These are phyloP conservation scores for Gracilaria caudata DNA, from an alignment of 23 red algal genomes.

Conservation along the genomic window DNA sequence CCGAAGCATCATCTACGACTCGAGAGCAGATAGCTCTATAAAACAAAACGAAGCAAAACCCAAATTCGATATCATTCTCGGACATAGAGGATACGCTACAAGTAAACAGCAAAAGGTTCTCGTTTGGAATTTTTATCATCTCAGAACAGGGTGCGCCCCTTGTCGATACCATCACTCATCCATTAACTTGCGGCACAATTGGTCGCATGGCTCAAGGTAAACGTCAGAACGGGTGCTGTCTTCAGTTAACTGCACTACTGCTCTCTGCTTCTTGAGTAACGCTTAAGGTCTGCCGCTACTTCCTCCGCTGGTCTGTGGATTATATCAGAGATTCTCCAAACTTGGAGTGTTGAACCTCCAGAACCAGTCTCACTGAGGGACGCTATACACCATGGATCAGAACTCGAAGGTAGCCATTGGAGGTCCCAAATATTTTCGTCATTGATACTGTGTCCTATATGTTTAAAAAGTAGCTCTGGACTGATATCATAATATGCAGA, in stretches of 20 bases:
- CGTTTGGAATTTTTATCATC: too few species aligned
- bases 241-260: background rate
- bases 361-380: constrained; percentile 73
- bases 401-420: constrained; percentile 74
- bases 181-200: background rate
- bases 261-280: constrained; percentile 27
- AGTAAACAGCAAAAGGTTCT: too few species aligned
- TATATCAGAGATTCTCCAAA: constrained; percentile 79
- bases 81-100: too few species aligned
- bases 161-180: too few species aligned
- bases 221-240: background rate
- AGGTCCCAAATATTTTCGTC: constrained; percentile 65
- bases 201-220: background rate
- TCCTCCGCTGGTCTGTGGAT: constrained; percentile 57
- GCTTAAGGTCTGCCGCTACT: constrained; percentile 46
- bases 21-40: too few species aligned
- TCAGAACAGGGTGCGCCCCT: too few species aligned
- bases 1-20: too few species aligned
- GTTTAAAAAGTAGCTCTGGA: constrained; percentile 75
- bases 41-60: too few species aligned
- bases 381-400: constrained; percentile 71
- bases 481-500: constrained; percentile 19
- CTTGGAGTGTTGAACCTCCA: constrained; percentile 70
- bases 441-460: constrained; percentile 67
- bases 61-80: too few species aligned